Base-by-base conservation (phyloP, 1,284 basidiomycete genomes). In the Phenoliferia sp. region DNA sequence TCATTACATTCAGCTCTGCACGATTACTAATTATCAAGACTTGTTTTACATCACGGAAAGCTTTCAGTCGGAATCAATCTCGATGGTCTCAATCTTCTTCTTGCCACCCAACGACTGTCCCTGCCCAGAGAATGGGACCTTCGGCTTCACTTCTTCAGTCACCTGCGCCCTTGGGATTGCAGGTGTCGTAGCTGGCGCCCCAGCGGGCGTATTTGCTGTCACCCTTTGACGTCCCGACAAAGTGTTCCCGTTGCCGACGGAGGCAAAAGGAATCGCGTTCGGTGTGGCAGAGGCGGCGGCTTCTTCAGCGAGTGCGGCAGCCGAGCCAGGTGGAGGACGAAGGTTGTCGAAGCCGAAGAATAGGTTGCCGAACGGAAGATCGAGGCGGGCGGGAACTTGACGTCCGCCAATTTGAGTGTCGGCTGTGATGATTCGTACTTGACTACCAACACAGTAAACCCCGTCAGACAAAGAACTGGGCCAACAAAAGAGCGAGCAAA, bases 361-460 rank as follows among this genome's bases (percentile, higher is more conserved):
- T 31, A 96, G 83, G 74, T 94, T 90, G 28, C 96, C 96, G 71
- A 90, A 89, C 0, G 95, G 94, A 34, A 99, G 82, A 73, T 90
- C 89, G 59, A 99, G 83, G 1, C 92, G 88, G 0, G 92, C 93
- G 1, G 96, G 94, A 6, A 91, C 92, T 78, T 90, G 89, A 63
- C 83, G 84, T 48, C 90, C 89, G 7, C 85, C 83, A 35, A 75
- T 92, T 88, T 77, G 80, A 31, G 87, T 87, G 64, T 88, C 88
- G 65, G 90, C 92, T 0, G 93, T 93, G 61, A 98, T 86, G 59
- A 98, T 87, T 35, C 86, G 87, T 28, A 88, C 88, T 78, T 91
- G 86, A 74, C 94, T 97, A 19, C 3, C 2, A n/a, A n/a, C n/a
- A n/a, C n/a, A n/a, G n/a, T n/a, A n/a, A n/a, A n/a, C n/a, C n/a